phyloP scores from a whole-genome alignment of 2,329 filamentous ascomycete species.

The Fusarium euwallaceae region DNA sequence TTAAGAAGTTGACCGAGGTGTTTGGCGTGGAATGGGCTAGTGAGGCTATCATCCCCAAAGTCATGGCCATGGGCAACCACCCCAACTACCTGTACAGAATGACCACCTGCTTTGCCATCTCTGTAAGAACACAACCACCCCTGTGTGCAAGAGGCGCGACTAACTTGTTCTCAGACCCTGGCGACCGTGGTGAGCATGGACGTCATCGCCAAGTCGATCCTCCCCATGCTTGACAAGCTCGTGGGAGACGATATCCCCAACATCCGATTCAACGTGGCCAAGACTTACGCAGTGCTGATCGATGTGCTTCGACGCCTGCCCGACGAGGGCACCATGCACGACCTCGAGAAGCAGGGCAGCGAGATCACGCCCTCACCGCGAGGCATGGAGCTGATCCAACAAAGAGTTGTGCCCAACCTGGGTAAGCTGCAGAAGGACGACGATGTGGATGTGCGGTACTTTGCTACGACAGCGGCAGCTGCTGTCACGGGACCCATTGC shows the following conservation, averaged over 20 bases:
- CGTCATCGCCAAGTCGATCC: conserved; percentile 91
- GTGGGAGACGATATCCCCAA: conserved; percentile 96
- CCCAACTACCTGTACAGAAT: conserved; percentile 99
- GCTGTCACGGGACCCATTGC: conserved; percentile 61
- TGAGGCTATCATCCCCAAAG: conserved; percentile 97
- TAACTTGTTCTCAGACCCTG: conserved; percentile 76
- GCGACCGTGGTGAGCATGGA: conserved; percentile 92
- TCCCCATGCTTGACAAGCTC: conserved; percentile 96
- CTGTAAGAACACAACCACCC: conserved; percentile 71
- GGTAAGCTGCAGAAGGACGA: conserved; percentile 97
- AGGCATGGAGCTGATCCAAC: conserved; percentile 84
- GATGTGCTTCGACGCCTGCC: conserved; percentile 92
- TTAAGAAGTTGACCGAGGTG: conserved; percentile 98
- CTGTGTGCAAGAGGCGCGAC: conserved; percentile 5
- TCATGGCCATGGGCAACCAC: conserved; percentile 98
- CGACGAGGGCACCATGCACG: conserved; percentile 86
- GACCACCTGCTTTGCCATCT: conserved; percentile 99
- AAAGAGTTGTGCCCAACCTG: conserved; percentile 88
- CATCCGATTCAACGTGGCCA: conserved; percentile 99
- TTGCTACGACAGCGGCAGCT: conserved; percentile 89
- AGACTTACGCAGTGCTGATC: conserved; percentile 93
- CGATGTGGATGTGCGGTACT: conserved; percentile 98
- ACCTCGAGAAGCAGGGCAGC: conserved; percentile 82
- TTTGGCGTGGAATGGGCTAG: conserved; percentile 99
- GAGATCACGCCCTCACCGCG: conserved; percentile 74